Conservation (phyloP, 2,329 filamentous ascomycete species). For the Sporothrix globosa region DNA sequence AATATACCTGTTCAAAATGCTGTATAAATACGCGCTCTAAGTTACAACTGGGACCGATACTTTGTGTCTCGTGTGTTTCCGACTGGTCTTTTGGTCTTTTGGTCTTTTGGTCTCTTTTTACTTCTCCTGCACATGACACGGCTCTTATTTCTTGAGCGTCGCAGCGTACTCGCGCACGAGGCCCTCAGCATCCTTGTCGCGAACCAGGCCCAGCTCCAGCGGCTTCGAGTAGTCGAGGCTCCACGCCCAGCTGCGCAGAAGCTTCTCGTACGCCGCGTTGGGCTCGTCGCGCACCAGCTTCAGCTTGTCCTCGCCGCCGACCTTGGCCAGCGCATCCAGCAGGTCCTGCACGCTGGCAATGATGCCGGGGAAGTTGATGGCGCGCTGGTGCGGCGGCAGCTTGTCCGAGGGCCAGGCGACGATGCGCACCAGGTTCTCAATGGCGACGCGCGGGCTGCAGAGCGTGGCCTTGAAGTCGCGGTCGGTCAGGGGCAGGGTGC, state of each 20-base stretch:
- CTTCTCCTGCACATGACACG: neutral
- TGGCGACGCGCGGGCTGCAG: conserved; percentile 56
- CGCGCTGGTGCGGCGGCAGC: conserved; percentile 53
- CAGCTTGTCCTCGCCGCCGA: conserved; percentile 60
- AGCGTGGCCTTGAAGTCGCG: conserved; percentile 57
- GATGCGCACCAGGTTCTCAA: conserved; percentile 57
- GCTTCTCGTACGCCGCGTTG: conserved; percentile 57
- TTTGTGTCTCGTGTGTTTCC: conserved; percentile 20
- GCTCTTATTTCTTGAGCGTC: conserved; percentile 39
- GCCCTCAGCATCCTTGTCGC: conserved; percentile 57
- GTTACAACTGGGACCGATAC: neutral
- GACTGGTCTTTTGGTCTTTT: neutral
- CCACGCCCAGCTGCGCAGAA: conserved; percentile 63
- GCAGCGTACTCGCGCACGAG: conserved; percentile 61
- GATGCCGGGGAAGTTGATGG: conserved; percentile 62
- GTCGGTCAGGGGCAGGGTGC: conserved; percentile 56
- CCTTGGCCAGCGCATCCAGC: conserved; percentile 59
- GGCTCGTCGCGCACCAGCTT: conserved; percentile 58
- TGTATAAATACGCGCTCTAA: conserved; percentile 6
- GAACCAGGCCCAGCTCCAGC: conserved; percentile 54
- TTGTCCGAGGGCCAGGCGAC: conserved; percentile 46
- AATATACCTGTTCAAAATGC: neutral
- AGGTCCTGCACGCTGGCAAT: conserved; percentile 63
- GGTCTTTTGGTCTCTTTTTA: neutral
- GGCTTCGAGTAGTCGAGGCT: conserved; percentile 58